Conservation (phyloP, 1,284 basidiomycete species). For the Coniophora puteana region DNA sequence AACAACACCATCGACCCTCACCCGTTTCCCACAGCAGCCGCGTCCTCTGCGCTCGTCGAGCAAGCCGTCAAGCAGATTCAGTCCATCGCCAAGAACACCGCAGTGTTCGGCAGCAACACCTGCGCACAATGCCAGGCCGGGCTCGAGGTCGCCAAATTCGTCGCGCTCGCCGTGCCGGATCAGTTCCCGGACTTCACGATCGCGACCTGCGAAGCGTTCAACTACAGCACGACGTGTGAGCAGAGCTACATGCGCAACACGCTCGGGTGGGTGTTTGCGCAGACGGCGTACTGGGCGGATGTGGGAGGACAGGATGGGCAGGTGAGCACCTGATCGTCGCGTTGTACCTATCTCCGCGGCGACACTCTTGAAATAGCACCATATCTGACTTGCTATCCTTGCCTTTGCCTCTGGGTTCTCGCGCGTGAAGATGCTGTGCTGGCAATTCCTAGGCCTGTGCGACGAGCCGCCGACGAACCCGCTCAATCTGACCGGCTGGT, state of each 20-base stretch:
- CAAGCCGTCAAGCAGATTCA: slow-evolving; percentile 53
- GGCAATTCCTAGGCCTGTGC: slow-evolving; percentile 51
- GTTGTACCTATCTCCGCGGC: no score
- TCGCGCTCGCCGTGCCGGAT: slow-evolving; percentile 60
- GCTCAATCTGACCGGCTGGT: slow-evolving; percentile 54
- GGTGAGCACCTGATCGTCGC: slow-evolving; percentile 29
- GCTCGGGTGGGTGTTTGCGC: slow-evolving; percentile 59
- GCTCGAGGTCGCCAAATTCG: slow-evolving; percentile 63
- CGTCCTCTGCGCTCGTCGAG: slow-evolving; percentile 38
- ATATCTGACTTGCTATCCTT: slow-evolving; percentile 7
- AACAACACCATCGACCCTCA: slow-evolving; percentile 62
- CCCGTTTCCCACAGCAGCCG: slow-evolving; percentile 54
- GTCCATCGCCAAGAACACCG: slow-evolving; percentile 47
- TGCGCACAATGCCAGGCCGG: slow-evolving; percentile 63
- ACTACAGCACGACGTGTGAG: slow-evolving; percentile 49
- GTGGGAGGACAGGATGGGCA: slow-evolving; percentile 69
- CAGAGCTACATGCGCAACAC: slow-evolving; percentile 42
- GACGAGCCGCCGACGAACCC: slow-evolving; percentile 46
- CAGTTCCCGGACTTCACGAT: slow-evolving; percentile 57
- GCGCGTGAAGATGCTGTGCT: slow-evolving; percentile 51
- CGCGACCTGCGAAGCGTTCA: slow-evolving; percentile 58
- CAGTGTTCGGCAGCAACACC: slow-evolving; percentile 44
- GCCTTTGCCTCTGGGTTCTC: slow-evolving; percentile 42
- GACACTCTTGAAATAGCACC: not conserved
- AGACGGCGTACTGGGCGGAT: slow-evolving; percentile 64